phyloP scores from a whole-genome alignment of 345 rosid genomes.

The Streptanthus diversifolius region DNA sequence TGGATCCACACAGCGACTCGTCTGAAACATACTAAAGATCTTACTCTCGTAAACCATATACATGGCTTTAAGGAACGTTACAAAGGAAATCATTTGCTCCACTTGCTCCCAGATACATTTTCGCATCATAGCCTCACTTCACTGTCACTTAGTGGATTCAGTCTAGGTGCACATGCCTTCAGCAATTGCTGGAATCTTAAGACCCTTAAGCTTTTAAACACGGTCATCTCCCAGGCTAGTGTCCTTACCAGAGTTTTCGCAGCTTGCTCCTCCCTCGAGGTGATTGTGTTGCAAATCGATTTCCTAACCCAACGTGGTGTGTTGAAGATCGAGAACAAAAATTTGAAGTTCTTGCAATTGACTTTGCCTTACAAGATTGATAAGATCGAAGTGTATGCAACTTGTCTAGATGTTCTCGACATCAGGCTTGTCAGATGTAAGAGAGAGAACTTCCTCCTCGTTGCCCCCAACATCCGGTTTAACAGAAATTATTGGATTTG shows the following conservation, averaged over 20 bases:
- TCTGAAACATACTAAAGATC: background rate
- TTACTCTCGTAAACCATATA: background rate
- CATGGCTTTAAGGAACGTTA: background rate
- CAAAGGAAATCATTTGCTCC: background rate
- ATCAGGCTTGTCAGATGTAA: background rate
- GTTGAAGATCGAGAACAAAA: constrained; percentile 20
- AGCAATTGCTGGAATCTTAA: background rate
- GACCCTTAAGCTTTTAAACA: constrained; percentile 9
- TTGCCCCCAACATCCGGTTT: background rate
- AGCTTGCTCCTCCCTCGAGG: constrained; percentile 23
- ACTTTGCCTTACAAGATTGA: background rate
- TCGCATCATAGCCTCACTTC: background rate
- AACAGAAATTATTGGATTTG: background rate
- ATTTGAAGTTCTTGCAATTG: constrained; percentile 11
- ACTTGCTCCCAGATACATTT: background rate
- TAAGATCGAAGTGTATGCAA: background rate
- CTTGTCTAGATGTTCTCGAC: constrained; percentile 12
- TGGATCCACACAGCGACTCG: constrained; percentile 2
- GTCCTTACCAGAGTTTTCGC: background rate
- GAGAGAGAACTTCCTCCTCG: background rate
- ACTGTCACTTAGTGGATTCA: constrained; percentile 3
- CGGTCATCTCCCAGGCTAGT: background rate
- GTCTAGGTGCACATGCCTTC: background rate
- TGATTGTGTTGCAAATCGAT: background rate
- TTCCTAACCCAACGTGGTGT: background rate